Evolutionary conservation across 2,329 filamentous ascomycete genomes (phyloP).

Genomic region (Hymenoscyphus infarciens): DNA sequence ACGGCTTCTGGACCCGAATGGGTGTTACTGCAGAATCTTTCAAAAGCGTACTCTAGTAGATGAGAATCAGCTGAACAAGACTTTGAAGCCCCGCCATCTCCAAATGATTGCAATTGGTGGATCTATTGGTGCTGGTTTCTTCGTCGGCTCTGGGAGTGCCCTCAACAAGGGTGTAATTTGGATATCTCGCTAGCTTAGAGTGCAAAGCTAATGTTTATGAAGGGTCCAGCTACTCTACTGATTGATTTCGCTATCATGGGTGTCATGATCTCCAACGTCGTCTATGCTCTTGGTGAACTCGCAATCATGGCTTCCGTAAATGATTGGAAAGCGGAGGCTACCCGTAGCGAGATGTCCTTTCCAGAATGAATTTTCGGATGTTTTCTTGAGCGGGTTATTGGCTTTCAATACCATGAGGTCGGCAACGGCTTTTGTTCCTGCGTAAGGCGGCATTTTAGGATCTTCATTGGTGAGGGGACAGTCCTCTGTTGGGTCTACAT

Average conservation of each 20-base stretch:
- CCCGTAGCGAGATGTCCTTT: neutral
- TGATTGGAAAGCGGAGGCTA: conserved; percentile 3
- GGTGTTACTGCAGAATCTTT: conserved; percentile 40
- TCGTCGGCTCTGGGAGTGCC: conserved; percentile 75
- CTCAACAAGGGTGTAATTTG: conserved; percentile 55
- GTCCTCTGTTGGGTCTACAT: conserved; percentile 5
- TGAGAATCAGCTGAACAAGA: conserved; percentile 60
- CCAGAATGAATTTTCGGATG: neutral
- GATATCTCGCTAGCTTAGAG: neutral
- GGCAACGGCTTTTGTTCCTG: conserved; percentile 1
- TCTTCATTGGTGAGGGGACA: conserved; percentile 3
- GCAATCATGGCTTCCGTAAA: conserved; percentile 43
- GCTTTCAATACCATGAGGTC: conserved; percentile 7
- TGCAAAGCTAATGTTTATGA: conserved; percentile 5
- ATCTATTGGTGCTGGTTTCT: conserved; percentile 83
- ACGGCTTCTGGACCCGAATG: conserved; percentile 38
- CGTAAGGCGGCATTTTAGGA: neutral
- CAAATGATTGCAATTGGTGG: conserved; percentile 98
- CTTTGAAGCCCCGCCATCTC: conserved; percentile 76
- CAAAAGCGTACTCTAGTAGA: conserved; percentile 33
- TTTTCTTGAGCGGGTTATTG: neutral
- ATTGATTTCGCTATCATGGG: conserved; percentile 76
- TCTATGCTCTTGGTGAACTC: conserved; percentile 86
- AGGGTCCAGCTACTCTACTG: conserved; percentile 70
- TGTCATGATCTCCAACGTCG: conserved; percentile 69